A percentile compares a stretch with the other conserved stretches of the same genome.
These are phyloP conservation scores for Boletales sp. DNA, from an alignment of 768 basidiomycete species.

Conservation along the genomic window DNA sequence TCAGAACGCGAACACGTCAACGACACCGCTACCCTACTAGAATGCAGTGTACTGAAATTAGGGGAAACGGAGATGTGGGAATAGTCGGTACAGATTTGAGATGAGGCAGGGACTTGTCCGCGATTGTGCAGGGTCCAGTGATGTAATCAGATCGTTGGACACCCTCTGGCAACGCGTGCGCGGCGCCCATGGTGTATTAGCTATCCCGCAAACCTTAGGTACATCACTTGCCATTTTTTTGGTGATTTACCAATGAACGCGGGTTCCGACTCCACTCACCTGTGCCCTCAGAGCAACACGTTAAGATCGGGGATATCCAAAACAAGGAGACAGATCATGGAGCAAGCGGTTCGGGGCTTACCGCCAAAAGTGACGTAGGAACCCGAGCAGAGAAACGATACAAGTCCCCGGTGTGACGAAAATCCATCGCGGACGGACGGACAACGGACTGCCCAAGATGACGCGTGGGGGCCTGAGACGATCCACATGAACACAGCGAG, in stretches of 20 bases:
- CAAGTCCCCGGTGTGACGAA: not conserved
- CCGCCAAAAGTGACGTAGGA: not conserved
- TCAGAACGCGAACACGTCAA: constrained; percentile 1
- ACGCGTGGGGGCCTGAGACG: not conserved
- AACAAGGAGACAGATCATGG: too few relatives aligned
- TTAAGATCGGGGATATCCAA: not conserved
- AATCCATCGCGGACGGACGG: not conserved
- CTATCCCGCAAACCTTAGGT: not conserved
- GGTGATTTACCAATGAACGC: not conserved
- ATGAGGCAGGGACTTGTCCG: constrained; percentile 3
- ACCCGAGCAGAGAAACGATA: not conserved
- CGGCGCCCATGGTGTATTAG: constrained; percentile 2
- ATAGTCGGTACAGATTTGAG: not conserved
- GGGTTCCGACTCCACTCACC: constrained; percentile 2
- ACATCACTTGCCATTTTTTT: not conserved
- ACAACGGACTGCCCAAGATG: not conserved
- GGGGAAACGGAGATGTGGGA: constrained; percentile 5
- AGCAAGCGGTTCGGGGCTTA: not conserved
- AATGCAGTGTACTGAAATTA: not conserved
- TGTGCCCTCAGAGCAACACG: not conserved
- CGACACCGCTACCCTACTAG: not conserved
- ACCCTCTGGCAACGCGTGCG: constrained; percentile 15
- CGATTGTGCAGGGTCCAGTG: constrained; percentile 18
- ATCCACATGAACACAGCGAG: constrained; percentile 1
- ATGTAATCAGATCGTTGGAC: constrained; percentile 13